Base-by-base conservation (phyloP, 2,329 filamentous ascomycete genomes). In the Endocalyx cinctus region DNA sequence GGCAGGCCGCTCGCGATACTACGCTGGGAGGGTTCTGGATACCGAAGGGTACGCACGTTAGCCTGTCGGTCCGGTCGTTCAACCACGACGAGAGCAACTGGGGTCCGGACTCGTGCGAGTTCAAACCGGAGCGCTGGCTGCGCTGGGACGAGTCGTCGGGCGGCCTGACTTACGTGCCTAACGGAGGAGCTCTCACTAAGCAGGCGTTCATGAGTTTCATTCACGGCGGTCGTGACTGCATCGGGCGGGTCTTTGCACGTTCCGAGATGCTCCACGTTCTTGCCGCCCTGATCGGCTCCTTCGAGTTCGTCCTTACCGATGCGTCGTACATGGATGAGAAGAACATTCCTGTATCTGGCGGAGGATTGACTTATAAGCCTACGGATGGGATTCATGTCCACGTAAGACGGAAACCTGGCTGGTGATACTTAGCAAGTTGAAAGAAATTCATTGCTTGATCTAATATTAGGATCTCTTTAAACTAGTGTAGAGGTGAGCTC, bases 191-290 rank as follows among this genome's bases (percentile, higher is more conserved):
- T 0, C 54, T 72, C 12, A 56, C 79, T 49, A 80, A 79, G 58
- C 64, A 60, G 5, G 66, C 64, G 3, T 74, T 75, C 43, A 70
- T 74, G 23, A 70, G 71, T 2, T 82, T 82, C 55, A 73, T 68
- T 31, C 62, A 64, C 12, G 71, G 71, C 0, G 67, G 69, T 1
- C 55, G 71, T 26, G 63, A 65, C 27, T 75, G 71, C 45, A 74
- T 82, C 6, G 78, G 77, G 1, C 58, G 76, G 26, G 81, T 81
- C 36, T 74, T 83, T 17, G 79, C 79, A 1, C 77, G 81, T 61
- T 81, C 82, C 75, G 79, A 82, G 47, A 52, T 83, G 45, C 66
- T 70, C 22, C 63, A 77, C 20, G 79, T 82, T 41, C 66, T 76
- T 7, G 65, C 60, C 5, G 35, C 34, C 15, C 36, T 33, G 35